These are phyloP conservation scores for Mortierella sp. DNA, from an alignment of 371 early-diverging fungal genomes.

Conservation along the genomic window DNA sequence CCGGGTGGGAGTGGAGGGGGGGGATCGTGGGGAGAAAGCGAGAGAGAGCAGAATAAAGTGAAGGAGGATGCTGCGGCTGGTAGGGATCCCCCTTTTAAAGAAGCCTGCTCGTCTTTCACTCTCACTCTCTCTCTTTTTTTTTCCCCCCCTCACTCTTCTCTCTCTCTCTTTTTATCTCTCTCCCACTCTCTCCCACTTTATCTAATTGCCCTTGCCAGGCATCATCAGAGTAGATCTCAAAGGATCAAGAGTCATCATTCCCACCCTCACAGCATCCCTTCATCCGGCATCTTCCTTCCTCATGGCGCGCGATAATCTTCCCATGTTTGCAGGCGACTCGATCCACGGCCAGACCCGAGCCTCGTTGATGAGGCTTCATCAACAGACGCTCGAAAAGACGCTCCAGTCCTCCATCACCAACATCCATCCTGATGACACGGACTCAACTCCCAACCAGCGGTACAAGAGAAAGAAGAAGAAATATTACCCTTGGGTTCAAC, in stretches of 20 bases:
- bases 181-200: background rate
- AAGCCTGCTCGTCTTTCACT: background rate
- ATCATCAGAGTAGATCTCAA: background rate
- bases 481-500: conserved; percentile 49
- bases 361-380: conserved; percentile 37
- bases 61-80: background rate
- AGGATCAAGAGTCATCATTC: background rate
- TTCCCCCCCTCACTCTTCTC: conserved; percentile 58
- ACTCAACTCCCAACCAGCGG: conserved; percentile 20
- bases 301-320: conserved; percentile 47
- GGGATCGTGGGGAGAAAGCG: background rate
- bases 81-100: background rate
- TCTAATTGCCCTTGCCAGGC: background rate
- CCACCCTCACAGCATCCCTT: background rate
- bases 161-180: conserved; percentile 43
- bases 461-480: conserved; percentile 53
- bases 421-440: conserved; percentile 23
- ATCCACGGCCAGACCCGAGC: conserved; percentile 43
- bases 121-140: conserved; percentile 57
- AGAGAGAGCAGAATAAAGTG: background rate
- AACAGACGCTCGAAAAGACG: conserved; percentile 43
- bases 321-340: conserved; percentile 32
- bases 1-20: no score
- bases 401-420: conserved; percentile 35
- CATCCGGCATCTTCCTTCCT: background rate